Percentiles rank a stretch among this genome's conserved stretches.
Conservation (phyloP, 2,329 filamentous ascomycete genomes). For the Sclerotinia trifoliorum region DNA sequence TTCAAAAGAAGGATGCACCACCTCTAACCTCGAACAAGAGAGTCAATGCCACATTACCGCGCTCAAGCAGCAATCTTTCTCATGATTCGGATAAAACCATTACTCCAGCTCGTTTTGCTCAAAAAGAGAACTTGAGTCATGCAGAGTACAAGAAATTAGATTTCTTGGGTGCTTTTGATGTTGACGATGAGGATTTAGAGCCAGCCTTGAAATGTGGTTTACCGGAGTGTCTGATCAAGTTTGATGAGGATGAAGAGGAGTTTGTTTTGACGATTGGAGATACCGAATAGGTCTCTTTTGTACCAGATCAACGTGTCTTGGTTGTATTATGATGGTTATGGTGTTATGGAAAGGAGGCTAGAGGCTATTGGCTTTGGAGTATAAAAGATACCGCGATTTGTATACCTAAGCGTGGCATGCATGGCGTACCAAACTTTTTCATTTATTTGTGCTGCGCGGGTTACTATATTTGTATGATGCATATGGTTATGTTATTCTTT, state of each 20-base stretch:
- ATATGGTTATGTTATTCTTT: slow-evolving; percentile 1
- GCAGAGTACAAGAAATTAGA: slow-evolving; percentile 47
- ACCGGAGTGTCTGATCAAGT: slow-evolving; percentile 38
- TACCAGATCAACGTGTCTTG: background rate
- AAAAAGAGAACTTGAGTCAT: slow-evolving; percentile 36
- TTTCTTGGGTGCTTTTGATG: slow-evolving; percentile 59
- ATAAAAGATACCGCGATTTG: slow-evolving; percentile 17
- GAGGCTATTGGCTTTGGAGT: slow-evolving; percentile 6
- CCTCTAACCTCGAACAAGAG: slow-evolving; percentile 20
- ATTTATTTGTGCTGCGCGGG: background rate
- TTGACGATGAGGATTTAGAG: slow-evolving; percentile 46
- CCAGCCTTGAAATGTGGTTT: slow-evolving; percentile 34
- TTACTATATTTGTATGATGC: slow-evolving; percentile 9
- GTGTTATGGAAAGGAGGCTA: slow-evolving; percentile 7
- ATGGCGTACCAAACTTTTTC: slow-evolving; percentile 9
- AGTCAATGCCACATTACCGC: slow-evolving; percentile 24
- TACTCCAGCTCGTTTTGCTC: slow-evolving; percentile 48
- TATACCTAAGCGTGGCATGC: background rate
- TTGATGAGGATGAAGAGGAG: slow-evolving; percentile 48
- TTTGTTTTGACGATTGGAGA: slow-evolving; percentile 53
- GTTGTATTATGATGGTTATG: slow-evolving; percentile 9
- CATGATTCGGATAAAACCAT: slow-evolving; percentile 47
- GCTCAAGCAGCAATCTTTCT: slow-evolving; percentile 41
- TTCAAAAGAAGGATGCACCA: slow-evolving; percentile 32
- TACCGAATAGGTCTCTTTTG: background rate